Evolutionary conservation across 1,284 basidiomycete genomes (phyloP).

Genomic region (Trichosporon coremiiforme): DNA sequence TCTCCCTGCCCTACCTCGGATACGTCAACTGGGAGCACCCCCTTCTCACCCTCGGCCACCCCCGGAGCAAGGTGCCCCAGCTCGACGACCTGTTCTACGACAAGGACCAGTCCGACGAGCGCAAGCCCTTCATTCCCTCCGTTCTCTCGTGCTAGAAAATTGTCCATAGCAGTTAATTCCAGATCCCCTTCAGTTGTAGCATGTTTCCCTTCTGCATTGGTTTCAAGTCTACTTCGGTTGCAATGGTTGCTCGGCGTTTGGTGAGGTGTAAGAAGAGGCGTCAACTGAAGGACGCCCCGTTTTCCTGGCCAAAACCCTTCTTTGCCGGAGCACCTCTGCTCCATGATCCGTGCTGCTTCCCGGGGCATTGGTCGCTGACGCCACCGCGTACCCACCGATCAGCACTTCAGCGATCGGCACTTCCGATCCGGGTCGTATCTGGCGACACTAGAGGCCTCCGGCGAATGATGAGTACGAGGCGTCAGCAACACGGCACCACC

Average conservation of each 20-base stretch:
- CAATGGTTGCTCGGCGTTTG: not conserved
- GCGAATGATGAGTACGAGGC: not conserved
- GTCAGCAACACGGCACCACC: not conserved
- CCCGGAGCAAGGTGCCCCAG: conserved; percentile 25
- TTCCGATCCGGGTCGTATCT: not conserved
- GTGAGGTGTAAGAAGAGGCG: too few relatives aligned
- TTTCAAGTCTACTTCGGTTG: not conserved
- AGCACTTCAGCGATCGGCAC: not conserved
- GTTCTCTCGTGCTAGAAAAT: not conserved
- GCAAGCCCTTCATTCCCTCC: not conserved
- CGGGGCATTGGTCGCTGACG: not conserved
- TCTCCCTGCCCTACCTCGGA: conserved; percentile 31
- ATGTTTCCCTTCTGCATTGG: conserved; percentile 15
- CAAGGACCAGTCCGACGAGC: conserved; percentile 27
- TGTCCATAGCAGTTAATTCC: not conserved
- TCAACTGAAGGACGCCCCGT: too few relatives aligned
- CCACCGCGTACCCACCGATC: not conserved
- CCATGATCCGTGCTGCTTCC: not conserved
- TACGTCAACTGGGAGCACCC: conserved; percentile 33
- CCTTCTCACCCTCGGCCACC: conserved; percentile 30
- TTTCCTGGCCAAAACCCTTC: too few relatives aligned
- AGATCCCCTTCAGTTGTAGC: conserved; percentile 12
- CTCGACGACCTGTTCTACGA: conserved; percentile 34
- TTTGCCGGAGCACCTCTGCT: too few relatives aligned
- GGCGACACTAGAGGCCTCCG: not conserved